These are phyloP conservation scores for Globisporangium recalcitrans DNA, from an alignment of 352 stramenopile species.

Conservation along the genomic window DNA sequence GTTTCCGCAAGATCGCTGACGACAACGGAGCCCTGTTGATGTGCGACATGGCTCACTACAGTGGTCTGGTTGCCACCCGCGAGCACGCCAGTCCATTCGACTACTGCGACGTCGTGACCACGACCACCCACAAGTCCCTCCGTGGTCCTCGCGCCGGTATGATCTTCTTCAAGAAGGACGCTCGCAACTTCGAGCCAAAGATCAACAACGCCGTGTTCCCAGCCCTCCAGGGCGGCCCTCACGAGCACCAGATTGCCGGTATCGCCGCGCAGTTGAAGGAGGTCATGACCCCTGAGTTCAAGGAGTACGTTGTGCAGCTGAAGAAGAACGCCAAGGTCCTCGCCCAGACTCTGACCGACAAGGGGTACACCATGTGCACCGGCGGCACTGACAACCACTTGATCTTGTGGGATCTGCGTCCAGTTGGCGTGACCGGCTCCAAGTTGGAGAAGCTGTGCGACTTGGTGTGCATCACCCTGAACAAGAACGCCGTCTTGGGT, in stretches of 20 bases:
- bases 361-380: slow-evolving; percentile 96
- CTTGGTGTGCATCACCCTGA: slow-evolving; percentile 96
- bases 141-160: slow-evolving; percentile 96
- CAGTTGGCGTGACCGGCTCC: slow-evolving; percentile 93
- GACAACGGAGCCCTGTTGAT: slow-evolving; percentile 96
- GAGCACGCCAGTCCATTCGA: slow-evolving; percentile 95
- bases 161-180: slow-evolving; percentile 98
- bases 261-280: slow-evolving; percentile 98
- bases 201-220: slow-evolving; percentile 99
- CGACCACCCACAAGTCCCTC: slow-evolving; percentile 99
- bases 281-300: slow-evolving; percentile 95
- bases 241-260: slow-evolving; percentile 98
- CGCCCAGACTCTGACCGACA: slow-evolving; percentile 86
- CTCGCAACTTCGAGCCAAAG: slow-evolving; percentile 88
- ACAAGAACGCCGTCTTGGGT: slow-evolving; percentile 99
- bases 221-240: slow-evolving; percentile 95
- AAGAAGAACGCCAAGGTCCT: slow-evolving; percentile 95
- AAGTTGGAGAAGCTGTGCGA: slow-evolving; percentile 99
- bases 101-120: slow-evolving; percentile 99
- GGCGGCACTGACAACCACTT: slow-evolving; percentile 99
- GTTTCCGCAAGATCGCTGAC: slow-evolving; percentile 97
- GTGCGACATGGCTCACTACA: slow-evolving; percentile 99
- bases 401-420: slow-evolving; percentile 97
- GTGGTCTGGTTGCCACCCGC: slow-evolving; percentile 94
- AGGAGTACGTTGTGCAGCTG: slow-evolving; percentile 92